Evolutionary conservation across 805 yeast genomes (phyloP), one percentile per base, ranked within the genome.

Genomic region (Kuraishia ogatae): DNA sequence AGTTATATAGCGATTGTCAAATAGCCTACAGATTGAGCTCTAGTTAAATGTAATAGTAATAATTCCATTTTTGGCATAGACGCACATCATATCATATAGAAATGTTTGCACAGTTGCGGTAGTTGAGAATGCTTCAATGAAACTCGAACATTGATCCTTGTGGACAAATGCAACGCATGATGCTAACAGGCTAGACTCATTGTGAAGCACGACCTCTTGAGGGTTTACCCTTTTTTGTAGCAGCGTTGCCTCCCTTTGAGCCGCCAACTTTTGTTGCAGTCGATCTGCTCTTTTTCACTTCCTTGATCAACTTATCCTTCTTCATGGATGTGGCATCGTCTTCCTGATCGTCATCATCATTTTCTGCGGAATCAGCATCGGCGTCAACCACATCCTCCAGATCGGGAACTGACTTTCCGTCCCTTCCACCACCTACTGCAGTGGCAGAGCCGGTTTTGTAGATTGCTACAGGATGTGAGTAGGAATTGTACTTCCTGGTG

Each of bases 401-500:
- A 62, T 85, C 92, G 2, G 90, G 91, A 47, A 73, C 76, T 23
- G 66, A 67, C 51, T 63, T 63, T 22, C 66, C 59, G 13, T 59
- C 64, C 20, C 55, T 57, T 24, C 59, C 59, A 19, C 54, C 63
- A 21, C 69, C 63, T 55, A 69, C 72, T 2, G 76, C 72, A 5
- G 84, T 79, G 8, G 85, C 78, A 50, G 78, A 77, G 15, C 91
- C 93, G 0, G 91, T 82, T 65, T 80, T 82, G 75, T 84, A 84
- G 60, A 88, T 89, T 1, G 96, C 90, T 1, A 86, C 82, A 1
- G 98, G 98, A 71, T 94, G 99, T 8, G 82, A 72, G 55, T 67
- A 71, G 10, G 81, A 67, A 66, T 94, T 94, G 69, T 94, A 94
- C 59, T 79, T 82, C 60, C 96, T 77, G 0, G 99, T 94, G 69